A percentile compares a stretch with the other conserved stretches of the same genome.
Evolutionary conservation across 2,329 filamentous ascomycete species (phyloP).

Genomic region (Claviceps humidiphila): DNA sequence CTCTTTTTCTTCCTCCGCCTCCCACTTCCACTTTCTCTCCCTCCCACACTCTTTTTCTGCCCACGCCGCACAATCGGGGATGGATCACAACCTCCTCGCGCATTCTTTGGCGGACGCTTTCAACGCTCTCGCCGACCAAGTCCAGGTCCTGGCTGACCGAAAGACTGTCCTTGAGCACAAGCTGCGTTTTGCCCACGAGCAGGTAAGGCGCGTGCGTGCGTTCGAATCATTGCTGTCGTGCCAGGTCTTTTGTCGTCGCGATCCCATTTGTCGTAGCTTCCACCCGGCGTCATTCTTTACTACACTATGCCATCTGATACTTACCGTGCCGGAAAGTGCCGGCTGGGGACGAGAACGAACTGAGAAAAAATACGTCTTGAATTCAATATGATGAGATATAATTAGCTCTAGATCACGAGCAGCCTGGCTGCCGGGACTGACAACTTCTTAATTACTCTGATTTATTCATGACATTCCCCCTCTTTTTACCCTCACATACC

Average conservation of each 20-base stretch:
- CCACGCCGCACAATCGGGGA: conserved; percentile 13
- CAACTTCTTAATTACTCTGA: conserved; percentile 23
- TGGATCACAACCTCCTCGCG: conserved; percentile 28
- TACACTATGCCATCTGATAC: conserved; percentile 2
- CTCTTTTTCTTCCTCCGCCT: conserved; percentile 6
- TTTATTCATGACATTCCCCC: conserved; percentile 8
- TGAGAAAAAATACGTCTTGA: conserved; percentile 4
- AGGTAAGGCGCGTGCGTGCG: conserved; percentile 32
- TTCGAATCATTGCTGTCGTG: not conserved
- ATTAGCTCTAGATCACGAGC: conserved; percentile 82
- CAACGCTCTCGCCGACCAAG: conserved; percentile 50
- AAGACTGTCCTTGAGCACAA: conserved; percentile 56
- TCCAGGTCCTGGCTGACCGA: conserved; percentile 48
- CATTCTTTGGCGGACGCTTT: conserved; percentile 51
- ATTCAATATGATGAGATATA: conserved; percentile 26
- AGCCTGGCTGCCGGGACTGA: conserved; percentile 45
- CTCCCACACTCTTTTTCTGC: not conserved
- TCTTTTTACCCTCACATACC: conserved; percentile 2
- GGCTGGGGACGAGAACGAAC: not conserved
- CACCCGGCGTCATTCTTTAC: not conserved
- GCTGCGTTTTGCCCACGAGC: conserved; percentile 51
- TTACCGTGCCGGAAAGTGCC: not conserved
- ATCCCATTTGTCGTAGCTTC: not conserved
- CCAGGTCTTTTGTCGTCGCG: not conserved
- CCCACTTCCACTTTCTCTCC: not conserved